Conservation (phyloP, 1,284 basidiomycete genomes). For the Taiwanofungus camphoratus region DNA sequence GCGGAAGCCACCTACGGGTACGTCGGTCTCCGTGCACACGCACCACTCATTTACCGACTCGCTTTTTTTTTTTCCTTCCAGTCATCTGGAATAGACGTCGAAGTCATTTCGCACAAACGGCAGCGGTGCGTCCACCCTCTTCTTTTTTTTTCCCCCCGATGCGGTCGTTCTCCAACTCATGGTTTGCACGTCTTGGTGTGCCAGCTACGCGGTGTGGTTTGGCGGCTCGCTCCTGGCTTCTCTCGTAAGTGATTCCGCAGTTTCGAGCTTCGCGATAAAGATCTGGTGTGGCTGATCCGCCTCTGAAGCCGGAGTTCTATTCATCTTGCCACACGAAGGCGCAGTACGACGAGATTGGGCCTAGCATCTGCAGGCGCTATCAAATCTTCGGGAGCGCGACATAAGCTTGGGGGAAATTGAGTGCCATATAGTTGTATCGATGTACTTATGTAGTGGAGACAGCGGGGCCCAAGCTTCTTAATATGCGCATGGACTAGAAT, state of each 20-base stretch:
- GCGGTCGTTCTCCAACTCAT: neutral
- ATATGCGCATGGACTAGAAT: too few species aligned
- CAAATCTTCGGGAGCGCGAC: constrained; percentile 91
- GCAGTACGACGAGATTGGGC: constrained; percentile 96
- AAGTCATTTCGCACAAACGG: constrained; percentile 97
- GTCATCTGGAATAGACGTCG: constrained; percentile 93
- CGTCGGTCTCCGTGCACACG: constrained; percentile 13
- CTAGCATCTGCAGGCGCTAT: constrained; percentile 92
- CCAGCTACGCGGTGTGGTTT: constrained; percentile 96
- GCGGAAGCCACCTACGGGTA: constrained; percentile 77
- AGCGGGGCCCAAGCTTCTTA: too few species aligned
- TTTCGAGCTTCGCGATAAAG: constrained; percentile 13
- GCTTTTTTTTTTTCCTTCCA: constrained; percentile 28
- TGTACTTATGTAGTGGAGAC: too few species aligned
- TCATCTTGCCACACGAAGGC: constrained; percentile 96
- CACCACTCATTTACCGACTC: neutral
- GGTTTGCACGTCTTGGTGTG: constrained; percentile 4
- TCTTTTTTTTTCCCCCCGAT: neutral
- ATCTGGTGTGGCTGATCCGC: neutral
- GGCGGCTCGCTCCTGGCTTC: constrained; percentile 93
- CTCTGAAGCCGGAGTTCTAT: constrained; percentile 88
- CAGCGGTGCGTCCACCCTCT: constrained; percentile 57
- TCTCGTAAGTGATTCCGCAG: constrained; percentile 52
- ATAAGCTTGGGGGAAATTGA: too few species aligned
- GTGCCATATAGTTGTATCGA: too few species aligned